Evolutionary conservation across 192 early-diverging fungal species (phyloP).

Genomic region (Mortierella antarctica): DNA sequence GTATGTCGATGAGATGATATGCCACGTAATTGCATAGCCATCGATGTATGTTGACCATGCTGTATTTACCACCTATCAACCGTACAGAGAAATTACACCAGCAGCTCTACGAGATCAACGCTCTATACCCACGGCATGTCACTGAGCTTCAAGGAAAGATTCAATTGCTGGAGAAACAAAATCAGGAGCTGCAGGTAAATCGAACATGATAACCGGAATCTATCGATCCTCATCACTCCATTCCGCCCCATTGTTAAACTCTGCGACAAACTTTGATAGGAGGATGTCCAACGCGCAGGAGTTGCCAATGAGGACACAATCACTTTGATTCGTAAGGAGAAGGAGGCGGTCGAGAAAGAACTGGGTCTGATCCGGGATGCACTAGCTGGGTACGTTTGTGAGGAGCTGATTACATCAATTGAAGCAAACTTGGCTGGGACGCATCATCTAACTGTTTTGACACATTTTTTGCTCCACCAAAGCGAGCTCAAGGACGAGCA

Average conservation of each 20-base stretch:
- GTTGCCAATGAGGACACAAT: constrained; percentile 58
- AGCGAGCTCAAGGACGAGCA: constrained; percentile 48
- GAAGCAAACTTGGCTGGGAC: background rate
- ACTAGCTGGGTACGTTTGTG: constrained; percentile 40
- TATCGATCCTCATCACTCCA: background rate
- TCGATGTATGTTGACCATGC: background rate
- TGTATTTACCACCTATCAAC: background rate
- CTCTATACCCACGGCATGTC: constrained; percentile 61
- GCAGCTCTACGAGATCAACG: constrained; percentile 63
- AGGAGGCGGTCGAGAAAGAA: constrained; percentile 46
- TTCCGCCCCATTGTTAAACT: too few relatives aligned
- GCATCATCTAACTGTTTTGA: background rate
- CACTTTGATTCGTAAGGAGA: constrained; percentile 49
- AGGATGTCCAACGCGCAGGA: constrained; percentile 53
- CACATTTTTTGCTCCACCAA: background rate
- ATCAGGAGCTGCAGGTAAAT: constrained; percentile 58
- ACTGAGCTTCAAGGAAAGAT: constrained; percentile 61
- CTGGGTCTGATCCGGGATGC: constrained; percentile 38
- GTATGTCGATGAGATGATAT: constrained; percentile 23
- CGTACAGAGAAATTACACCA: constrained; percentile 58
- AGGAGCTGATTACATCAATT: constrained; percentile 30
- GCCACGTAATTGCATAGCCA: background rate
- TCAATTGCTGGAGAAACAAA: constrained; percentile 58
- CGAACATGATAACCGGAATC: background rate
- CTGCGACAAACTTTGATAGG: constrained; percentile 7